Percentiles rank a stretch among this genome's conserved stretches.
These are phyloP conservation scores for Mortierella alpina DNA, from an alignment of 192 early-diverging fungal species.

Conservation along the genomic window DNA sequence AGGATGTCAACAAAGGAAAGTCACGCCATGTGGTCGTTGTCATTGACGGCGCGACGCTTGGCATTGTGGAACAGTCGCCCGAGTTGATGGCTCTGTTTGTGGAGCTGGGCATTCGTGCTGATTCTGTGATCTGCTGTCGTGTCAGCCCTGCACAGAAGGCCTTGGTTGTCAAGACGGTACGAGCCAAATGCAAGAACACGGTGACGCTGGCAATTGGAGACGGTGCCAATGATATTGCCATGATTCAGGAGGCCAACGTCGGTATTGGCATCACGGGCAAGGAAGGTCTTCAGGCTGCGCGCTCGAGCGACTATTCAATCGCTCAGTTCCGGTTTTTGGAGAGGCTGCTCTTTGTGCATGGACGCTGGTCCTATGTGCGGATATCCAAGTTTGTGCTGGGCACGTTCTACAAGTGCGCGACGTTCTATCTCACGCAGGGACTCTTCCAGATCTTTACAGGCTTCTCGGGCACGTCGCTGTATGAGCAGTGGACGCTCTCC, in stretches of 20 bases:
- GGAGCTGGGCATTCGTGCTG: conserved; percentile 77
- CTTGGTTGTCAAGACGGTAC: conserved; percentile 80
- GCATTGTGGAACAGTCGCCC: conserved; percentile 58
- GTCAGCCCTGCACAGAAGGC: conserved; percentile 93
- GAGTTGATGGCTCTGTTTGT: conserved; percentile 73
- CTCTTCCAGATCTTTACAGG: conserved; percentile 83
- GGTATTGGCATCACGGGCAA: conserved; percentile 92
- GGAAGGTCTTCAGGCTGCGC: conserved; percentile 89
- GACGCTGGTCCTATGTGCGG: conserved; percentile 88
- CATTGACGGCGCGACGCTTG: conserved; percentile 56
- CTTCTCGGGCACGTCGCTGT: conserved; percentile 78
- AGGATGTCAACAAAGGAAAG: conserved; percentile 51
- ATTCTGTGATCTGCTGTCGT: conserved; percentile 90
- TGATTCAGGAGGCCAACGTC: conserved; percentile 94
- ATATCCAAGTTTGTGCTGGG: conserved; percentile 84
- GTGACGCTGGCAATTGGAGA: conserved; percentile 91
- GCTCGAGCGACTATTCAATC: conserved; percentile 91
- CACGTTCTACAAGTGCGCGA: conserved; percentile 91
- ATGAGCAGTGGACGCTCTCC: conserved; percentile 81
- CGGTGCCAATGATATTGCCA: conserved; percentile 95
- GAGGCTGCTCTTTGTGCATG: conserved; percentile 86
- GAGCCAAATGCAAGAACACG: conserved; percentile 54
- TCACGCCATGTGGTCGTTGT: conserved; percentile 59
- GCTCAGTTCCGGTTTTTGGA: conserved; percentile 89
- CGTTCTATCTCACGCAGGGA: conserved; percentile 80